phyloP scores from a whole-genome alignment of 805 yeast genomes.

The Middelhovenomyces tepae region DNA sequence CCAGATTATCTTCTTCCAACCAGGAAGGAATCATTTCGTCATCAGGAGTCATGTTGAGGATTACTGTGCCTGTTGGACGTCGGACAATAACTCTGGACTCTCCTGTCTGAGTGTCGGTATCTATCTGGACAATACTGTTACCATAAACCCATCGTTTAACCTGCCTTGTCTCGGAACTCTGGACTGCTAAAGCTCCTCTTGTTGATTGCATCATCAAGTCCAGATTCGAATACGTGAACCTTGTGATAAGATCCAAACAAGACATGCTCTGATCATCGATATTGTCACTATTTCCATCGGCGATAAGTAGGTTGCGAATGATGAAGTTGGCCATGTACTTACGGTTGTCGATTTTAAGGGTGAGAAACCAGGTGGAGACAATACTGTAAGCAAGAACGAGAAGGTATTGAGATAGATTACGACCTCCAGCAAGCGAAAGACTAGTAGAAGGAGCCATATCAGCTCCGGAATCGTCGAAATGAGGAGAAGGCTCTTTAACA shows the following conservation, averaged over 20 bases:
- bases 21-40: slow-evolving; percentile 28
- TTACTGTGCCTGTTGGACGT: slow-evolving; percentile 57
- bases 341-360: slow-evolving; percentile 51
- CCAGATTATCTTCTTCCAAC: not conserved
- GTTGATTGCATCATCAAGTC: slow-evolving; percentile 36
- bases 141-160: slow-evolving; percentile 58
- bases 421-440: too few species aligned
- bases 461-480: slow-evolving; percentile 37
- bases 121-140: slow-evolving; percentile 45
- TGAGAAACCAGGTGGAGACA: slow-evolving; percentile 62
- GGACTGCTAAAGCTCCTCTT: slow-evolving; percentile 11
- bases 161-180: too few species aligned
- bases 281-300: slow-evolving; percentile 24
- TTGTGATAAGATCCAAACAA: not conserved
- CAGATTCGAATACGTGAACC: not conserved
- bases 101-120: slow-evolving; percentile 45
- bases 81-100: slow-evolving; percentile 42
- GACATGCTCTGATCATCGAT: slow-evolving; percentile 16
- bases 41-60: slow-evolving; percentile 38
- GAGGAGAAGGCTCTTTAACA: slow-evolving; percentile 17
- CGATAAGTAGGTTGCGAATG: slow-evolving; percentile 44
- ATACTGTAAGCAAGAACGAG: slow-evolving; percentile 57
- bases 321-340: slow-evolving; percentile 54
- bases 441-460: slow-evolving; percentile 50
- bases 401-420: slow-evolving; percentile 49